Percentiles rank a stretch among this genome's conserved stretches.
Evolutionary conservation across 192 early-diverging fungal species (phyloP).

Genomic region (Rhizoclosmatium sp.): DNA sequence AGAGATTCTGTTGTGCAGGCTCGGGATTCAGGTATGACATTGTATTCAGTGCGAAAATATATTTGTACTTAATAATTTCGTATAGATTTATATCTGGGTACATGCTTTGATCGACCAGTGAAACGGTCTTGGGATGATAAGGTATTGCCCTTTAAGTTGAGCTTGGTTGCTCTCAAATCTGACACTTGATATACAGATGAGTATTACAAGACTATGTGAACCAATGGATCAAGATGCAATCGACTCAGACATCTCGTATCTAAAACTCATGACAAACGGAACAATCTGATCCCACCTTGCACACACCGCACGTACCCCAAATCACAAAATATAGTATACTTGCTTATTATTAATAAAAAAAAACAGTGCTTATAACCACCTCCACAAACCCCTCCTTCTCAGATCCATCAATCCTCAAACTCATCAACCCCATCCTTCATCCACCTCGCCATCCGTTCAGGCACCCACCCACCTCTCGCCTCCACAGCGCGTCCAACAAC

Average conservation of each 20-base stretch:
- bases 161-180: not conserved
- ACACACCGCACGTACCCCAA: no score
- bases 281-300: no score
- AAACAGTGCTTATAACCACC: no score
- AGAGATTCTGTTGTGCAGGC: not conserved
- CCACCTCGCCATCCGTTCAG: not conserved
- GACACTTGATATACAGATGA: not conserved
- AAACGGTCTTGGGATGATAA: not conserved
- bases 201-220: conserved; percentile 1
- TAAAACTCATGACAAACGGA: conserved; percentile 2
- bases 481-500: conserved; percentile 8
- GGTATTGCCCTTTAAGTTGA: not conserved
- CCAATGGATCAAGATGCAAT: not conserved
- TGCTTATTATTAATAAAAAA: no score
- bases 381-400: no score
- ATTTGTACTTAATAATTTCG: not conserved
- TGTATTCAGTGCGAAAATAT: no score
- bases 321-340: no score
- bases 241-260: conserved; percentile 3
- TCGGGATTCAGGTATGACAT: not conserved
- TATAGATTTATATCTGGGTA: not conserved
- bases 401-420: conserved; percentile 41
- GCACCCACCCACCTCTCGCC: conserved; percentile 37
- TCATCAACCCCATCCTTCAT: conserved; percentile 29
- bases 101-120: not conserved